These are phyloP conservation scores for Sporobolomyces pararoseus DNA, from an alignment of 768 basidiomycete species.

Conservation along the genomic window DNA sequence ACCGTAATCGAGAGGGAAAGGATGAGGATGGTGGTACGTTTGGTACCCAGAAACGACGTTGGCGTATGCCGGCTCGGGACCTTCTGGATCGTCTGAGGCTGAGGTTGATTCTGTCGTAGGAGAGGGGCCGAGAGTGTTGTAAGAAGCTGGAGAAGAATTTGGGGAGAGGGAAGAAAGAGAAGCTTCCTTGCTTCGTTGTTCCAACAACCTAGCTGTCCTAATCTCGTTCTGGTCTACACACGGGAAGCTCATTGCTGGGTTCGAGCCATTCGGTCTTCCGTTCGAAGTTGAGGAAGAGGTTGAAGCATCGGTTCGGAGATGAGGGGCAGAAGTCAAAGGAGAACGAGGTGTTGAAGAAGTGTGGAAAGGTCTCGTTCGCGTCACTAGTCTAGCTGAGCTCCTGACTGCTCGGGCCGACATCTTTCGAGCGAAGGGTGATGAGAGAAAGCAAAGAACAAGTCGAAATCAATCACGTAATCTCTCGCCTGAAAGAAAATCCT, in stretches of 20 bases:
- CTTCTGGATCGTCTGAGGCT: conserved; percentile 34
- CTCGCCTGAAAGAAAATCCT: no score
- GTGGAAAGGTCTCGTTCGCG: neutral
- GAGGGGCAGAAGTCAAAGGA: neutral
- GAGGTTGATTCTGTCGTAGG: conserved; percentile 1
- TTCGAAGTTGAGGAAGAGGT: neutral
- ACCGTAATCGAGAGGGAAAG: conserved; percentile 67
- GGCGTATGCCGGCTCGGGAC: conserved; percentile 42
- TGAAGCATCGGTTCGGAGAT: no score
- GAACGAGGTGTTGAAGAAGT: neutral
- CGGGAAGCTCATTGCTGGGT: conserved; percentile 45
- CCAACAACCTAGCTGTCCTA: conserved; percentile 36
- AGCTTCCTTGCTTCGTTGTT: conserved; percentile 20
- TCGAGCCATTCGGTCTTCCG: conserved; percentile 37
- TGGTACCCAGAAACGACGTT: conserved; percentile 55
- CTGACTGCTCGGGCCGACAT: conserved; percentile 2
- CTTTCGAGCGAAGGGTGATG: no score
- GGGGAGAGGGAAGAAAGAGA: conserved; percentile 1
- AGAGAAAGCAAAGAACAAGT: no score
- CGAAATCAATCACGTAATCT: no score
- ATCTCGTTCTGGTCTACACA: conserved; percentile 44
- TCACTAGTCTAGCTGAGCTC: neutral
- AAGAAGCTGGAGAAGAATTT: conserved; percentile 23
- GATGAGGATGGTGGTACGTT: conserved; percentile 60
- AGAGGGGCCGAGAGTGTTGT: conserved; percentile 32